Conservation (phyloP, 495 filamentous ascomycete genomes). For the Penicillium paxilli region DNA sequence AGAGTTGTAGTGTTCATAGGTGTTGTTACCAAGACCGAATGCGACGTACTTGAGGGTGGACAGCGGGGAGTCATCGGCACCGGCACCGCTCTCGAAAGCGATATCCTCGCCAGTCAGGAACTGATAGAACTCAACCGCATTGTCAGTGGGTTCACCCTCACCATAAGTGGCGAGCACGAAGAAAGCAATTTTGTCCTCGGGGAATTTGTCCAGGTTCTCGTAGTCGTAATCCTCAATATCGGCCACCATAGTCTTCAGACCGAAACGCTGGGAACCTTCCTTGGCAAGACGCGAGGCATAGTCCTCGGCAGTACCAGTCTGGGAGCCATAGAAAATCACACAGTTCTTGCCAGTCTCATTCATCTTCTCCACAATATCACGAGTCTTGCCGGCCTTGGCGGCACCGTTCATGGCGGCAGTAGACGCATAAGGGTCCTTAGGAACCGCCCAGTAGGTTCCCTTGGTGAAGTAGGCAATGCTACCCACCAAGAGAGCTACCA, state of each 20-base stretch:
- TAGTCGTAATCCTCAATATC: slow-evolving; percentile 98
- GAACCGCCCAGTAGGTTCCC: slow-evolving; percentile 79
- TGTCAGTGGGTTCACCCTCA: slow-evolving; percentile 97
- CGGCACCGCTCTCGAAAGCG: slow-evolving; percentile 71
- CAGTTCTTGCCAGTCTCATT: slow-evolving; percentile 95
- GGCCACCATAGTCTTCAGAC: slow-evolving; percentile 96
- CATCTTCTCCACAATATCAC: slow-evolving; percentile 94
- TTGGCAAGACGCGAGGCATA: slow-evolving; percentile 97
- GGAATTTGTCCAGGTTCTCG: slow-evolving; percentile 87
- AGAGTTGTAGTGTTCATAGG: slow-evolving; percentile 98
- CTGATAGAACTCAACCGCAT: slow-evolving; percentile 98
- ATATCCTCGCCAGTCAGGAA: slow-evolving; percentile 83
- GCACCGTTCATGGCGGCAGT: slow-evolving; percentile 67
- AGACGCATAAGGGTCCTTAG: slow-evolving; percentile 84
- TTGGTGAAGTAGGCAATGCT: slow-evolving; percentile 97
- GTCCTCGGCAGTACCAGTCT: slow-evolving; percentile 98
- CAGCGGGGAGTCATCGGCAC: slow-evolving; percentile 69
- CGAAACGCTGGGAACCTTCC: slow-evolving; percentile 94
- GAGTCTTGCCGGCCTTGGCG: slow-evolving; percentile 79
- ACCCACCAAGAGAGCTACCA: slow-evolving; percentile 77
- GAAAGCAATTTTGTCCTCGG: slow-evolving; percentile 86
- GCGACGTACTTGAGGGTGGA: slow-evolving; percentile 87
- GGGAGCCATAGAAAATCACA: slow-evolving; percentile 96
- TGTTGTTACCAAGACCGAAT: slow-evolving; percentile 97
- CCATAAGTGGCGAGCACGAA: slow-evolving; percentile 98